A percentile compares a stretch with the other conserved stretches of the same genome.
These are phyloP conservation scores for Diplodia scrobiculata DNA, from an alignment of 2,329 filamentous ascomycete species.

Conservation along the genomic window DNA sequence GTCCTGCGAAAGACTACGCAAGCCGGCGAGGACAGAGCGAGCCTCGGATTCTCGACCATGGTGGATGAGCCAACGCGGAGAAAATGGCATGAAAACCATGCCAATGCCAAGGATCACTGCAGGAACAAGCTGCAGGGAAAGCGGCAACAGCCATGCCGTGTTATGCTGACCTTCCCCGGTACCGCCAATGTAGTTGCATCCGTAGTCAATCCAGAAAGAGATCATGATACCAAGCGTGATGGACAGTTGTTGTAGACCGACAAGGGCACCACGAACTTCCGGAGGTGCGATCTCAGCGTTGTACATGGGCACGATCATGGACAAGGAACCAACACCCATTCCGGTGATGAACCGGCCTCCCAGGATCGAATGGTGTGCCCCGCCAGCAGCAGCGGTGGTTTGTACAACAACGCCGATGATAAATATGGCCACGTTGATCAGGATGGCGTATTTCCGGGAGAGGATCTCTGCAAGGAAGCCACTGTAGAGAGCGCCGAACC, in stretches of 20 bases:
- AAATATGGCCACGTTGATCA: slow-evolving; percentile 68
- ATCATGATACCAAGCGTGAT: slow-evolving; percentile 55
- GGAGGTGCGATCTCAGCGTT: slow-evolving; percentile 55
- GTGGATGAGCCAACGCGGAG: slow-evolving; percentile 73
- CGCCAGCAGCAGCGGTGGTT: slow-evolving; percentile 58
- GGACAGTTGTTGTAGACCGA: slow-evolving; percentile 66
- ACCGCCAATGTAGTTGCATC: slow-evolving; percentile 59
- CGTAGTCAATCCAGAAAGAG: slow-evolving; percentile 60
- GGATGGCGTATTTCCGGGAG: slow-evolving; percentile 69
- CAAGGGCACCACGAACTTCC: slow-evolving; percentile 67
- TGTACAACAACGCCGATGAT: slow-evolving; percentile 71
- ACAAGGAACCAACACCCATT: slow-evolving; percentile 69
- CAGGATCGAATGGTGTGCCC: slow-evolving; percentile 63
- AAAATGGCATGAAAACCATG: slow-evolving; percentile 80
- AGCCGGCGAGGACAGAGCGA: slow-evolving; percentile 61
- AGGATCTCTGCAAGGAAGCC: slow-evolving; percentile 71
- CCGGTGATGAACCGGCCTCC: slow-evolving; percentile 72
- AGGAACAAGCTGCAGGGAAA: slow-evolving; percentile 70
- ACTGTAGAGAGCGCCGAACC: slow-evolving; percentile 71
- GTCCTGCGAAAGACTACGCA: slow-evolving; percentile 63
- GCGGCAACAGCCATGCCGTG: slow-evolving; percentile 72
- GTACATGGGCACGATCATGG: slow-evolving; percentile 65
- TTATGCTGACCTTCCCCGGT: slow-evolving; percentile 61
- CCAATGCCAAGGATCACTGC: slow-evolving; percentile 67
- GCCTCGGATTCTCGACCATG: slow-evolving; percentile 70